These are phyloP conservation scores for Albizia julibrissin DNA, from an alignment of 306 rosid genomes.

Conservation along the genomic window DNA sequence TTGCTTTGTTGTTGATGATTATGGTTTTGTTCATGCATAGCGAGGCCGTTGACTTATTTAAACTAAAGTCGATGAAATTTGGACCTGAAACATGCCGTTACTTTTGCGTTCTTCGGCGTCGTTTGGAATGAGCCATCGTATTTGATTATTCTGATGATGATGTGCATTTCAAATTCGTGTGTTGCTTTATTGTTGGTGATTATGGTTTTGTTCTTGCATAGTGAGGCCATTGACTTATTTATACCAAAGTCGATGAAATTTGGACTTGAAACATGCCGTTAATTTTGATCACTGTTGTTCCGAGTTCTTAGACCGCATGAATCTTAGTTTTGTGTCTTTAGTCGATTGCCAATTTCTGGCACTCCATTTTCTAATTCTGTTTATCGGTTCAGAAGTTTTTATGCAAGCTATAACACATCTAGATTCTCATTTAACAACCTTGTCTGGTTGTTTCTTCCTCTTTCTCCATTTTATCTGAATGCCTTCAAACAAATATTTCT, in stretches of 20 bases:
- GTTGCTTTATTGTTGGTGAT: background rate
- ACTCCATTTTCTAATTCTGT: background rate
- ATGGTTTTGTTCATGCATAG: background rate
- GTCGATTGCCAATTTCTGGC: conserved; percentile 6
- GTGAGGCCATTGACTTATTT: background rate
- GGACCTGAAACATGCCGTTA: too few relatives aligned
- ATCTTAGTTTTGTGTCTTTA: background rate
- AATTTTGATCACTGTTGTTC: background rate
- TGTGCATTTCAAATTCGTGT: background rate
- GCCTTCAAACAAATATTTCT: background rate
- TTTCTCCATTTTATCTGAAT: background rate
- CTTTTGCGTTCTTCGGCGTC: background rate
- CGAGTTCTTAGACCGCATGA: background rate
- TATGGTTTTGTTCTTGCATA: background rate
- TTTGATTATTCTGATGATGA: background rate
- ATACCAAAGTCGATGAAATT: background rate
- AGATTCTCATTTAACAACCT: background rate
- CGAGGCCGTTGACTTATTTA: background rate
- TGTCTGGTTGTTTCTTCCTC: background rate
- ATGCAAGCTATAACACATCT: background rate
- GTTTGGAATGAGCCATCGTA: background rate
- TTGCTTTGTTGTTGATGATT: background rate
- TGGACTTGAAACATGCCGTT: background rate
- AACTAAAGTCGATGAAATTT: background rate
- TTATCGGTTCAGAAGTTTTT: background rate